Evolutionary conservation across 495 filamentous ascomycete genomes (phyloP).

Genomic region (Lasiosphaeriaceae sp.): DNA sequence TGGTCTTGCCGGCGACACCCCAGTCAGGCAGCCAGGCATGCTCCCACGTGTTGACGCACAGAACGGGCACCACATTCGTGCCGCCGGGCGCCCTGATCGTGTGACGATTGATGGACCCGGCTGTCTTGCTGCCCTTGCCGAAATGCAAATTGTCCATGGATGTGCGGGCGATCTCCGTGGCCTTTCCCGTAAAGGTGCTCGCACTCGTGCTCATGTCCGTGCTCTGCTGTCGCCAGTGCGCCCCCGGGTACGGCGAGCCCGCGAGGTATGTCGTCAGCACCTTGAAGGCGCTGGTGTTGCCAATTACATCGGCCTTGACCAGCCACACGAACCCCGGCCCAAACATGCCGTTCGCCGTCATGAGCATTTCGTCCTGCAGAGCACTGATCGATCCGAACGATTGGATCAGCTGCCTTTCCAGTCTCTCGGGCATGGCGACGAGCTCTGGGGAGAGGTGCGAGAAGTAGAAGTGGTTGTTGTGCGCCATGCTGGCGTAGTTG

Average conservation of each 20-base stretch:
- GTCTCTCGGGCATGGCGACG: slow-evolving; percentile 27
- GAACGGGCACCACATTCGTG: slow-evolving; percentile 63
- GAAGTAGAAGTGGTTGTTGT: slow-evolving; percentile 98
- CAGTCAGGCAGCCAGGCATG: slow-evolving; percentile 88
- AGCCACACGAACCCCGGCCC: slow-evolving; percentile 97
- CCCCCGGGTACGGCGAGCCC: slow-evolving; percentile 79
- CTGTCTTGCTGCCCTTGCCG: slow-evolving; percentile 41
- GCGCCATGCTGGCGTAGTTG: slow-evolving; percentile 93
- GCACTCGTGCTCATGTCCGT: slow-evolving; percentile 72
- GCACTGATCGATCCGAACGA: slow-evolving; percentile 80
- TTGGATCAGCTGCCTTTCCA: slow-evolving; percentile 43
- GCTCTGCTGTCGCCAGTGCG: slow-evolving; percentile 75
- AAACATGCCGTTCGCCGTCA: slow-evolving; percentile 87
- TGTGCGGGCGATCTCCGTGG: slow-evolving; percentile 17
- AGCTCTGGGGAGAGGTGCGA: slow-evolving; percentile 43
- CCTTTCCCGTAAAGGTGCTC: slow-evolving; percentile 34
- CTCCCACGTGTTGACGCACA: slow-evolving; percentile 96
- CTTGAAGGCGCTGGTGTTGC: slow-evolving; percentile 47
- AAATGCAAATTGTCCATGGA: slow-evolving; percentile 38
- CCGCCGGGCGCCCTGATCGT: slow-evolving; percentile 65
- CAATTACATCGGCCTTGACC: slow-evolving; percentile 46
- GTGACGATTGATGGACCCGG: slow-evolving; percentile 30
- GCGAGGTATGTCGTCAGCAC: slow-evolving; percentile 89
- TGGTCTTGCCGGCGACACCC: slow-evolving; percentile 61
- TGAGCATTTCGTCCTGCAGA: slow-evolving; percentile 70